Evolutionary conservation across 164 flowering plant genomes (phyloP).

Genomic region (Chimonanthus praecox): DNA sequence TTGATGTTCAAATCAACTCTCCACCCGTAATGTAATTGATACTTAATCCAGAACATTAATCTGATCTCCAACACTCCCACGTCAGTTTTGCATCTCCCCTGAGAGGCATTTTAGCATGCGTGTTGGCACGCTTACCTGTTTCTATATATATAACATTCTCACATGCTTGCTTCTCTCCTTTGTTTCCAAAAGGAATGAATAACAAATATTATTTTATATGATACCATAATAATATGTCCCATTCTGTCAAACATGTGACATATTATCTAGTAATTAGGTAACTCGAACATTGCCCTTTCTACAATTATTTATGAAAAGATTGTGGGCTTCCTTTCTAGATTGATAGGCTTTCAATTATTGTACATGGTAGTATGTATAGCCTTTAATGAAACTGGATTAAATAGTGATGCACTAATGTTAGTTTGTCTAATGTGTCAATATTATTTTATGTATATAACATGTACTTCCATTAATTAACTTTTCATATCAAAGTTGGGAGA

Average conservation of each 20-base stretch:
- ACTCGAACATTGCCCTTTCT: not conserved
- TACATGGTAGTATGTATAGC: not conserved
- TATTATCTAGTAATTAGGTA: constrained; percentile 2
- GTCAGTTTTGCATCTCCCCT: not conserved
- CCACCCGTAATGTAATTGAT: too few relatives aligned
- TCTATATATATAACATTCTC: constrained; percentile 1
- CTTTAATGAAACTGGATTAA: constrained; percentile 1
- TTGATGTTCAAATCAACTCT: too few relatives aligned
- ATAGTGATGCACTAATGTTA: not conserved
- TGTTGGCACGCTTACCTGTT: not conserved
- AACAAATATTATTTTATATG: constrained; percentile 6
- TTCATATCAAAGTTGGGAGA: not conserved
- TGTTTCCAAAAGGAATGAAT: constrained; percentile 10
- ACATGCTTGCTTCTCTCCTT: constrained; percentile 13
- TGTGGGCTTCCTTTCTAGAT: constrained; percentile 9
- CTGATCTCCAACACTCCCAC: not conserved
- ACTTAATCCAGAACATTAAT: not conserved
- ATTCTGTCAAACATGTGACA: constrained; percentile 10
- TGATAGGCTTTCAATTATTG: constrained; percentile 11
- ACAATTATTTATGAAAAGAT: constrained; percentile 5
- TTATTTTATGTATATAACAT: not conserved
- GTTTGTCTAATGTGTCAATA: not conserved
- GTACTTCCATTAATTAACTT: not conserved
- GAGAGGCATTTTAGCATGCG: not conserved
- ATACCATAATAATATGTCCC: constrained; percentile 10